These are phyloP conservation scores for Isatis tinctoria DNA, from an alignment of 345 rosid species.

Conservation along the genomic window DNA sequence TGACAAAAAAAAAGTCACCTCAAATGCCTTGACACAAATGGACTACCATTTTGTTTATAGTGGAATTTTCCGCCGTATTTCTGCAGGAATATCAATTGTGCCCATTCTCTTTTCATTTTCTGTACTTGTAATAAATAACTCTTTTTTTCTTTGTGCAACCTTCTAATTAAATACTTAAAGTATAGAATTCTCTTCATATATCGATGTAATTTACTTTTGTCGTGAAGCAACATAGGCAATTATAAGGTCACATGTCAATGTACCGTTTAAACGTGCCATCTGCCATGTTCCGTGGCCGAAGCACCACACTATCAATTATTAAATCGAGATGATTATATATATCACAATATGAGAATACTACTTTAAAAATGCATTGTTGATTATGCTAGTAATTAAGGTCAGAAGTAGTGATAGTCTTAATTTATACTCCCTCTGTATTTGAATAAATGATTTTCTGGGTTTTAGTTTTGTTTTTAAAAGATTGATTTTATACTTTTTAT, in stretches of 20 bases:
- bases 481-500: no score
- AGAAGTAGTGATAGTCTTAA: not conserved
- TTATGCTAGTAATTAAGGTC: not conserved
- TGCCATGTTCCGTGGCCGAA: constrained; percentile 27
- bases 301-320: constrained; percentile 6
- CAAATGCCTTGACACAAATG: no score
- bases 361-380: not conserved
- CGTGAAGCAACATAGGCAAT: constrained; percentile 11
- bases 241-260: constrained; percentile 31
- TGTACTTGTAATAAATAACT: not conserved
- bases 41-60: no score
- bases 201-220: constrained; percentile 10
- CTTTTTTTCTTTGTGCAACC: no score
- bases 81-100: not conserved
- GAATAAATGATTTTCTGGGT: no score
- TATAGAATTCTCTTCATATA: not conserved
- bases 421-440: not conserved
- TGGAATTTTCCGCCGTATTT: not conserved
- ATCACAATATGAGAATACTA: not conserved
- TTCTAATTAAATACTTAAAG: no score
- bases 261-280: constrained; percentile 24
- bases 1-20: no score
- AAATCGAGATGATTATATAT: not conserved
- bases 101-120: not conserved
- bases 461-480: no score